Conservation (phyloP, 805 yeast genomes). For the Metschnikowia gelsemii region DNA sequence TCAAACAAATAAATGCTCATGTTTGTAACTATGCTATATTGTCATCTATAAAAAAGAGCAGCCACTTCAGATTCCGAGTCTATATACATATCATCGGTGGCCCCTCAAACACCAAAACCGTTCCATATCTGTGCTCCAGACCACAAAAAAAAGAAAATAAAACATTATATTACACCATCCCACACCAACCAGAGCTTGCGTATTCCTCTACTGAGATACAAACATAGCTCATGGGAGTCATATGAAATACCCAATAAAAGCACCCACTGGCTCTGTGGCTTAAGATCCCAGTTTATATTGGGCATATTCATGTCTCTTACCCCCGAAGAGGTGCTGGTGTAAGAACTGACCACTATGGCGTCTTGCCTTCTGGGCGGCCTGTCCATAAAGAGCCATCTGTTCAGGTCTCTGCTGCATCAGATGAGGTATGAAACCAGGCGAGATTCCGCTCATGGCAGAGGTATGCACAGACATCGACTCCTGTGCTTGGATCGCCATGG, state of each 20-base stretch:
- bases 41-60: slow-evolving; percentile 1
- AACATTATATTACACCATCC: not conserved
- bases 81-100: not conserved
- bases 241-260: no score
- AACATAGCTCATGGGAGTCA: no score
- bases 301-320: slow-evolving; percentile 20
- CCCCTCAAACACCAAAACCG: not conserved
- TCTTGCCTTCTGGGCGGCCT: slow-evolving; percentile 16
- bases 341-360: slow-evolving; percentile 20
- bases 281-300: slow-evolving; percentile 19
- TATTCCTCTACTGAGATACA: no score
- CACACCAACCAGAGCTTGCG: no score
- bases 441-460: slow-evolving; percentile 10
- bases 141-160: not conserved
- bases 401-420: slow-evolving; percentile 16
- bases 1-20: not conserved
- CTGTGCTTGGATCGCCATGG: slow-evolving; percentile 18
- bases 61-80: not conserved
- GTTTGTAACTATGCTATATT: slow-evolving; percentile 1
- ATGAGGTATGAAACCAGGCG: slow-evolving; percentile 11
- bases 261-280: not conserved
- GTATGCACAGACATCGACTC: slow-evolving; percentile 18
- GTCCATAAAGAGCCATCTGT: slow-evolving; percentile 16
- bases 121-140: not conserved
- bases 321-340: slow-evolving; percentile 21